phyloP scores from a whole-genome alignment of 139 green algal species.

The Astrephomene gubernaculifera region DNA sequence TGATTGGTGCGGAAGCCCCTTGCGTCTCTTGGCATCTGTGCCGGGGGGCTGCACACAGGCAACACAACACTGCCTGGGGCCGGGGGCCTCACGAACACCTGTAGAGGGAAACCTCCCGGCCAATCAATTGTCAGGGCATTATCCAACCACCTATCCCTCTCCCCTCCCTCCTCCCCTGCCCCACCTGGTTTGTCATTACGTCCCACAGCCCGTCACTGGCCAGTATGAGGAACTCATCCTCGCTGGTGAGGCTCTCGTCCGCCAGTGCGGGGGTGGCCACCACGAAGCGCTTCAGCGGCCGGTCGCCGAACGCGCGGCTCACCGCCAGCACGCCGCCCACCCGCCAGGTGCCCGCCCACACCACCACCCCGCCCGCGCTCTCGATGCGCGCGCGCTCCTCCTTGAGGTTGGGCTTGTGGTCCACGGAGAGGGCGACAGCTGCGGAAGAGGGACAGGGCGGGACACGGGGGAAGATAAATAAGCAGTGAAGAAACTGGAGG shows the following conservation, averaged over 20 bases:
- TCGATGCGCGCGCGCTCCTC: constrained; percentile 95
- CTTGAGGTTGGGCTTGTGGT: constrained; percentile 96
- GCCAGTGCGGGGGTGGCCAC: constrained; percentile 84
- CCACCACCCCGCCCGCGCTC: constrained; percentile 88
- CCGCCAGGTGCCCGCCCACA: constrained; percentile 95
- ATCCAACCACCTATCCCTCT: no score
- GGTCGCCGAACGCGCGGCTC: constrained; percentile 94
- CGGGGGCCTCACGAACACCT: no score
- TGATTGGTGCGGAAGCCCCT: no score
- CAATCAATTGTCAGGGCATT: no score
- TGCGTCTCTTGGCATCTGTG: no score
- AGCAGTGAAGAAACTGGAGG: no score
- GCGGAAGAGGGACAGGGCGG: background rate
- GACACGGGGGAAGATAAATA: background rate
- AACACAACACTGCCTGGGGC: no score
- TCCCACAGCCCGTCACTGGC: constrained; percentile 97
- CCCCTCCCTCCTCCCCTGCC: background rate
- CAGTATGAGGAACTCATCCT: constrained; percentile 86
- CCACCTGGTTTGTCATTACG: constrained; percentile 83
- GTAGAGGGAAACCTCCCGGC: no score
- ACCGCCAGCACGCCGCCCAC: constrained; percentile 97
- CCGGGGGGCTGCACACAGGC: no score
- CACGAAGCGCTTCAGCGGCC: constrained; percentile 88
- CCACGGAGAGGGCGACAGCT: constrained; percentile 57
- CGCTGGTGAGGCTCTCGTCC: constrained; percentile 73